Percentiles rank a stretch among this genome's conserved stretches.
phyloP scores from a whole-genome alignment of 768 basidiomycete genomes.

The Pilatotrama ljubarskyi region DNA sequence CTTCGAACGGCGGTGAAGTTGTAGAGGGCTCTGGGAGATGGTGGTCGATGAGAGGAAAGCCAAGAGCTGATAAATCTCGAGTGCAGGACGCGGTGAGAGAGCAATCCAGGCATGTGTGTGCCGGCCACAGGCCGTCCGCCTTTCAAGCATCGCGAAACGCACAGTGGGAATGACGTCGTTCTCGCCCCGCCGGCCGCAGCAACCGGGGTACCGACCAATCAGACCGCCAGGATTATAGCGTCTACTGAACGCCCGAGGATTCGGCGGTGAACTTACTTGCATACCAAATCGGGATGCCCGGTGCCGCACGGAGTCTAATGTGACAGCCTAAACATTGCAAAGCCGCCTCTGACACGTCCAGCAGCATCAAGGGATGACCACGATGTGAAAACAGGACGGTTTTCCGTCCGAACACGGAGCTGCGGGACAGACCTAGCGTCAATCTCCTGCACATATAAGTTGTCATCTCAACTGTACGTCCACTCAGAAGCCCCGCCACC shows the following conservation, averaged over 20 bases:
- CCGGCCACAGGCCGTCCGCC: not conserved
- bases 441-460: too few relatives aligned
- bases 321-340: too few relatives aligned
- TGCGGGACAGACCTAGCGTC: too few relatives aligned
- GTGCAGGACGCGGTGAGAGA: constrained; percentile 11
- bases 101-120: constrained; percentile 8
- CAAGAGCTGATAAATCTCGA: constrained; percentile 5
- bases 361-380: too few relatives aligned
- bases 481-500: too few relatives aligned
- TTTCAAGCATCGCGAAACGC: constrained; percentile 11
- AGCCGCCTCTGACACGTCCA: too few relatives aligned
- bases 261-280: not conserved
- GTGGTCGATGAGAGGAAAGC: constrained; percentile 11
- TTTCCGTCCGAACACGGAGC: too few relatives aligned
- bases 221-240: not conserved
- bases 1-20: constrained; percentile 2
- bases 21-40: not conserved
- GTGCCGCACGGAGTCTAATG: too few relatives aligned
- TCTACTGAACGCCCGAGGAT: not conserved
- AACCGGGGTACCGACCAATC: not conserved
- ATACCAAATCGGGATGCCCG: not conserved
- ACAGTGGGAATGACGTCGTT: constrained; percentile 15
- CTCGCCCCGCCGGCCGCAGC: not conserved
- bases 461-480: too few relatives aligned
- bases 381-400: too few relatives aligned